Conservation (phyloP, 306 rosid species). For the Prunus davidiana region DNA sequence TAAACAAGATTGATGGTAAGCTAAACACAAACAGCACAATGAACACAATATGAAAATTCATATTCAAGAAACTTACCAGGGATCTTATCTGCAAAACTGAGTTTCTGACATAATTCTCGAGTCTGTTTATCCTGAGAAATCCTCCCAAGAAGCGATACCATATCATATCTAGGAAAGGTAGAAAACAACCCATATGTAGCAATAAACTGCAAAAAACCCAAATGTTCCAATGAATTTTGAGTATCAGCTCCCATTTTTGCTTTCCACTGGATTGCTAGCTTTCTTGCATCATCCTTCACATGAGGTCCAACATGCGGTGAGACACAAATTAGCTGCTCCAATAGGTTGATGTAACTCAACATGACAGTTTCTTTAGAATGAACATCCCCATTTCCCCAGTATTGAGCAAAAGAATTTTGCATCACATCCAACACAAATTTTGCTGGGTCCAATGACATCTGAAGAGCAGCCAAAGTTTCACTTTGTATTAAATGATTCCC, state of each 20-base stretch:
- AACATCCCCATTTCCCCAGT: slow-evolving; percentile 18
- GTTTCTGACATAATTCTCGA: slow-evolving; percentile 29
- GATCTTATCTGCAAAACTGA: slow-evolving; percentile 40
- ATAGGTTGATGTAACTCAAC: slow-evolving; percentile 18
- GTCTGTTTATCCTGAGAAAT: slow-evolving; percentile 41
- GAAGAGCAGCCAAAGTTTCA: slow-evolving; percentile 30
- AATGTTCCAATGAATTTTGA: slow-evolving; percentile 35
- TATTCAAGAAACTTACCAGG: slow-evolving; percentile 41
- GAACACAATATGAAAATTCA: background rate
- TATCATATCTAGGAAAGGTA: slow-evolving; percentile 32
- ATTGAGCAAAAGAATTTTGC: slow-evolving; percentile 22
- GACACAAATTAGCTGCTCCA: slow-evolving; percentile 36
- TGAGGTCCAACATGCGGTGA: slow-evolving; percentile 37
- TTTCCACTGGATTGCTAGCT: slow-evolving; percentile 48
- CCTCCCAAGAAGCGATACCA: slow-evolving; percentile 42
- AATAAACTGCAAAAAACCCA: slow-evolving; percentile 51
- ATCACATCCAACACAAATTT: slow-evolving; percentile 47
- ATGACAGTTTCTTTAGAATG: slow-evolving; percentile 17
- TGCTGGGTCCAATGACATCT: slow-evolving; percentile 42
- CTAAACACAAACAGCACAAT: background rate
- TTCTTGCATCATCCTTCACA: slow-evolving; percentile 45
- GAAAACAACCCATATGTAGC: slow-evolving; percentile 41
- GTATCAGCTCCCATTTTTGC: slow-evolving; percentile 16
- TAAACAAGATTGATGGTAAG: background rate
- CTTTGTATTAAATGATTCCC: slow-evolving; percentile 7